These are phyloP conservation scores for Anastatica hierochuntica DNA, from an alignment of 345 rosid species.

Conservation along the genomic window DNA sequence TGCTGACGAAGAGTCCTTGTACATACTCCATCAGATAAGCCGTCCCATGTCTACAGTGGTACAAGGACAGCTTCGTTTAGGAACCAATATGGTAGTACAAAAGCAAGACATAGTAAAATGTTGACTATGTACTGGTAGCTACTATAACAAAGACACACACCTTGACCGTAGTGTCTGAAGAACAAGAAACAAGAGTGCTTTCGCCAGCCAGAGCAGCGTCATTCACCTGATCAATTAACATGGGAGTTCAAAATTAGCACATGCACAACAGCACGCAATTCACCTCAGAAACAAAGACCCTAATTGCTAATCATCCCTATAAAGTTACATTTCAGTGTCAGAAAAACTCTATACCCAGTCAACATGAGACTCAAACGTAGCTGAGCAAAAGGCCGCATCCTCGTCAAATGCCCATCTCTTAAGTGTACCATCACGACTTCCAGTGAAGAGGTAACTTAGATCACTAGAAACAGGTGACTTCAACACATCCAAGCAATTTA, in stretches of 20 bases:
- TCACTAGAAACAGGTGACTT: slow-evolving; percentile 50
- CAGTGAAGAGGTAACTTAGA: slow-evolving; percentile 63
- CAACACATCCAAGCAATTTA: slow-evolving; percentile 73
- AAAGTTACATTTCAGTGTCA: not conserved
- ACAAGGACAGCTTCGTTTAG: slow-evolving; percentile 4
- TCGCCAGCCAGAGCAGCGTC: slow-evolving; percentile 76
- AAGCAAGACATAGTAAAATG: slow-evolving; percentile 4
- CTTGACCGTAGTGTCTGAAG: slow-evolving; percentile 94
- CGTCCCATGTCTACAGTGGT: slow-evolving; percentile 63
- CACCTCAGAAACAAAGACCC: not conserved
- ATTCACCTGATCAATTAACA: slow-evolving; percentile 60
- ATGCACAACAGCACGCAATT: not conserved
- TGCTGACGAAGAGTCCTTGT: slow-evolving; percentile 85
- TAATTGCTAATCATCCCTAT: not conserved
- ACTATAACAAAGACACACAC: slow-evolving; percentile 28
- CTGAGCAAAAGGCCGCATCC: slow-evolving; percentile 64
- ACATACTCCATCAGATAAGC: slow-evolving; percentile 82
- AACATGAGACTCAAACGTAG: slow-evolving; percentile 98
- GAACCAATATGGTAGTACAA: not conserved
- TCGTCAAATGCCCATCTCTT: slow-evolving; percentile 86
- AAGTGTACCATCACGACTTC: slow-evolving; percentile 98
- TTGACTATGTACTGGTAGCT: not conserved
- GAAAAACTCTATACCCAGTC: slow-evolving; percentile 72
- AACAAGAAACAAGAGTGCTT: slow-evolving; percentile 84
- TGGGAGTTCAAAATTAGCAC: not conserved